A percentile compares a stretch with the other conserved stretches of the same genome.
Conservation (phyloP, 768 basidiomycete species). For the Boletus vermiculosoides region DNA sequence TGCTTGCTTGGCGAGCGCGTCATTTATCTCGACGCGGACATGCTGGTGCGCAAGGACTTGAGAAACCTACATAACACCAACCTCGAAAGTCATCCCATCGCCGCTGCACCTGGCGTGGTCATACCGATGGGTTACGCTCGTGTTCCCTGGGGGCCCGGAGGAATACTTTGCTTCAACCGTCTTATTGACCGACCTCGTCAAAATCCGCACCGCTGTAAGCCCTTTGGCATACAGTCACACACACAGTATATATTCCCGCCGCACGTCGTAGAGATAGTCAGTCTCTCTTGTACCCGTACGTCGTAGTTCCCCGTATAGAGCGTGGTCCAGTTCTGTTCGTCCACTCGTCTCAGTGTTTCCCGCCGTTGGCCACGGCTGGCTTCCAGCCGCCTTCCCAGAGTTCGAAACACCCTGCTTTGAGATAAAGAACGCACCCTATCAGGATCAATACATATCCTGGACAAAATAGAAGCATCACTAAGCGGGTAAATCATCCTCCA, state of each 20-base stretch:
- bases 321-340: too few species aligned
- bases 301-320: too few species aligned
- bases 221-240: too few species aligned
- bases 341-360: too few species aligned
- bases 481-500: too few species aligned
- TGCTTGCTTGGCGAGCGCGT: neutral
- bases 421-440: neutral
- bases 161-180: neutral
- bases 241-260: too few species aligned
- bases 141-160: neutral
- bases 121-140: neutral
- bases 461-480: too few species aligned
- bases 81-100: neutral
- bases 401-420: neutral
- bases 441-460: too few species aligned
- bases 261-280: too few species aligned
- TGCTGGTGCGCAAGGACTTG: neutral
- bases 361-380: too few species aligned
- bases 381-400: too few species aligned
- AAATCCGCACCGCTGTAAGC: neutral
- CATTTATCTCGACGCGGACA: neutral
- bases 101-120: neutral
- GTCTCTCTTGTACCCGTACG: too few species aligned
- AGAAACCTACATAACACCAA: neutral
- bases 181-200: neutral